Conservation (phyloP, 306 rosid genomes). For the Quercus dentata region DNA sequence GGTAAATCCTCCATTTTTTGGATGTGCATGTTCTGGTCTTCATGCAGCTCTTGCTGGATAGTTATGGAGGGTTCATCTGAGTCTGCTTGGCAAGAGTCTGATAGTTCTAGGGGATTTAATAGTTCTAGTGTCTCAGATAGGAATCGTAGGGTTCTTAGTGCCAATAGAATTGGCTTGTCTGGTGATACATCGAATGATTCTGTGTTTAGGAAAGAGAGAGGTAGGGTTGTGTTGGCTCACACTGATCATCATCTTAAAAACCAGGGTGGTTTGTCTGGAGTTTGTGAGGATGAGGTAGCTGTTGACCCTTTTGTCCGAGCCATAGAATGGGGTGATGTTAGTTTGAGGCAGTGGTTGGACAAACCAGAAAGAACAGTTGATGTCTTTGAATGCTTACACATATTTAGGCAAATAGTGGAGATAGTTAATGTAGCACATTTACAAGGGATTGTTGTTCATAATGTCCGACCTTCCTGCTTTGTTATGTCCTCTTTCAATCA, state of each 20-base stretch:
- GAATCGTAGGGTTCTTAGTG: conserved; percentile 40
- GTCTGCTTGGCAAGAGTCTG: conserved; percentile 57
- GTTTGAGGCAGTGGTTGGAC: conserved; percentile 97
- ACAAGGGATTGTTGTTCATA: conserved; percentile 90
- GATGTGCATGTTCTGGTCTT: conserved; percentile 38
- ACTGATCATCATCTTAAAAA: conserved; percentile 34
- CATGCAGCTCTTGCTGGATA: conserved; percentile 63
- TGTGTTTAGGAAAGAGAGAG: conserved; percentile 43
- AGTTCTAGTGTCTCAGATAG: conserved; percentile 57
- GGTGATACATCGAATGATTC: conserved; percentile 51
- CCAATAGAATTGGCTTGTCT: conserved; percentile 34
- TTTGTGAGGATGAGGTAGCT: conserved; percentile 52
- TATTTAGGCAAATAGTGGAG: conserved; percentile 85
- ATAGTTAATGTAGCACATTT: conserved; percentile 75
- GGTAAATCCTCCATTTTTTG: conserved; percentile 37
- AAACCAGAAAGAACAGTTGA: conserved; percentile 68
- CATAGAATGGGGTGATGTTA: conserved; percentile 73
- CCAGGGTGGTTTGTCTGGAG: conserved; percentile 59
- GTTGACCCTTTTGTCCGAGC: conserved; percentile 52
- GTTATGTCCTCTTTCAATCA: conserved; percentile 92
- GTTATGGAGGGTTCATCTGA: conserved; percentile 80
- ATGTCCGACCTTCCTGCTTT: conserved; percentile 95
- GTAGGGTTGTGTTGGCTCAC: conserved; percentile 43
- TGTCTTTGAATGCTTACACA: conserved; percentile 71
- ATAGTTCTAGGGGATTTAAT: conserved; percentile 59